Conservation (phyloP, 1,139 yeast genomes). For the Lodderomyces parapsilosis region DNA sequence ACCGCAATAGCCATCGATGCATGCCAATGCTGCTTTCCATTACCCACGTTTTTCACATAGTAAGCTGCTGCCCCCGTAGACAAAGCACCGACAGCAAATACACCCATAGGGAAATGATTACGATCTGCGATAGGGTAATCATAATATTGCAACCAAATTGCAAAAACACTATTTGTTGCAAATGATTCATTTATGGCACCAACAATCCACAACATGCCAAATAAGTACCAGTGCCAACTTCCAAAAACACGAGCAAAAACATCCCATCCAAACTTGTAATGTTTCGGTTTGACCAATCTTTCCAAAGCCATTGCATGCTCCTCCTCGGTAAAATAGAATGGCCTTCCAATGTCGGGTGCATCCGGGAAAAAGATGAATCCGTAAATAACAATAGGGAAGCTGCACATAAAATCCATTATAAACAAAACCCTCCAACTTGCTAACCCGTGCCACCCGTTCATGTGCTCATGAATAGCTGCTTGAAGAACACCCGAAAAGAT, state of each 20-base stretch:
- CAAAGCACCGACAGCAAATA: conserved; percentile 51
- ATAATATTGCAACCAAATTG: conserved; percentile 48
- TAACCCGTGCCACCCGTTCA: conserved; percentile 39
- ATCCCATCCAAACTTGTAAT: conserved; percentile 41
- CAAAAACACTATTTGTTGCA: conserved; percentile 51
- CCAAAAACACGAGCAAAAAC: conserved; percentile 48
- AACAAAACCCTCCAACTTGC: conserved; percentile 73
- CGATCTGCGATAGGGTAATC: conserved; percentile 45
- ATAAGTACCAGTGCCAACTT: conserved; percentile 60
- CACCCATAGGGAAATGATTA: conserved; percentile 59
- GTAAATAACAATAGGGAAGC: conserved; percentile 53
- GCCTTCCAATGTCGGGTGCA: conserved; percentile 47
- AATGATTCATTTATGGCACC: conserved; percentile 63
- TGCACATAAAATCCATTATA: conserved; percentile 70
- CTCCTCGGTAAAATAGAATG: conserved; percentile 33
- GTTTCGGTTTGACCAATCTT: conserved; percentile 34
- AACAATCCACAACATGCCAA: conserved; percentile 53
- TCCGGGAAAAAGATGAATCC: conserved; percentile 60
- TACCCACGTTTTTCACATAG: conserved; percentile 34
- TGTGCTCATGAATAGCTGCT: conserved; percentile 37
- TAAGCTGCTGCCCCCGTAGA: conserved; percentile 47
- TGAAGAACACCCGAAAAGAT: conserved; percentile 78
- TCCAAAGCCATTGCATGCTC: conserved; percentile 25
- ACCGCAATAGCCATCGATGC: conserved; percentile 44
- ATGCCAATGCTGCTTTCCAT: conserved; percentile 38